Base-by-base conservation (phyloP, 1,139 yeast species). In the Dujonia santamariae region DNA sequence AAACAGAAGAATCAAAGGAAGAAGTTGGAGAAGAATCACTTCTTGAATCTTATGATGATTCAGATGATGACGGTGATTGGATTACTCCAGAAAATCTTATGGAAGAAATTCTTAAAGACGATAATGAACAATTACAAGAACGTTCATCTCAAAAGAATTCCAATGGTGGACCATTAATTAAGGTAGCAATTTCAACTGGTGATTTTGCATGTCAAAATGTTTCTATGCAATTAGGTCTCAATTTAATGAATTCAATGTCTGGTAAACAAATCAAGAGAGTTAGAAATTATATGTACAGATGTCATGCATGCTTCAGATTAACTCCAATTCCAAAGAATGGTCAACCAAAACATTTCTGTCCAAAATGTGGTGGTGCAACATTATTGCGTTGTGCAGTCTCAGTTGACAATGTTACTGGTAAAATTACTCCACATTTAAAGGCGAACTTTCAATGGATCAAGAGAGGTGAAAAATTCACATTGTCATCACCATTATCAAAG, bases 191-290 rank as follows among this genome's bases (percentile, higher is more conserved):
- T 38, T 83, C 96, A 1, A 85, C 97, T 1, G 96, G 96, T 19
- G 99, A 92, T 76, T 92, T 90, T 66, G 97, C 99, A 3, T 86
- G 92, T 56, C 99, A 92, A 57, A 92, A 92, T 58, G 96, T 90
- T 8, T 78, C 96, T 1, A 71, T 94, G 63, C 97, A 92, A 59
- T 72, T 94, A 50, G 96, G 97, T 6, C 61, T 92, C 35, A 83
- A 85, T 45, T 68, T 92, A 46, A 83, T 94, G 77, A 90, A 90
- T 56, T 74, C 86, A 21, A 75, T 79, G 65, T 80, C 92, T 2
- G 98, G 98, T 17, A 68, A 80, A 45, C 88, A 83, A 51, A 88
- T 92, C 60, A 83, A 78, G 47, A 77, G 86, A 55, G 85, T 92
- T 32, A 77, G 95, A 58, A 87, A 84, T 59, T 88, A 86, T 58